These are phyloP conservation scores for Ascochyta rabiei DNA, from an alignment of 2,329 filamentous ascomycete species.

Conservation along the genomic window DNA sequence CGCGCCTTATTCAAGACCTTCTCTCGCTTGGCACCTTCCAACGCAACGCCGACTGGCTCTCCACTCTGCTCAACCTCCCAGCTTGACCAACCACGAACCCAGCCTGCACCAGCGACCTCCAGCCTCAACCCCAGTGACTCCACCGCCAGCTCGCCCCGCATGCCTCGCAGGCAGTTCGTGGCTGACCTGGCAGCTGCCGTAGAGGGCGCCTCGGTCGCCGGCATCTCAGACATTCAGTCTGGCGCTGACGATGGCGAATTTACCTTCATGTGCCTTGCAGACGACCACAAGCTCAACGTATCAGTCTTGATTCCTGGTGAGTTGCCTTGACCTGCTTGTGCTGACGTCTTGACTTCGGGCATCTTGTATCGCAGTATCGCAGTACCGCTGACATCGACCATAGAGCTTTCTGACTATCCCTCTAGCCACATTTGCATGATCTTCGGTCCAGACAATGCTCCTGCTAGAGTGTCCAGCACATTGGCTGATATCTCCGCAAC, in stretches of 20 bases:
- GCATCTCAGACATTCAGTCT: slow-evolving; percentile 61
- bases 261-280: slow-evolving; percentile 57
- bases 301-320: slow-evolving; percentile 48
- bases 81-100: background rate
- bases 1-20: background rate
- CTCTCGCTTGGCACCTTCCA: background rate
- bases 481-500: slow-evolving; percentile 56
- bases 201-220: slow-evolving; percentile 47
- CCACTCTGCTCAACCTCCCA: background rate
- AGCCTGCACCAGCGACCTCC: background rate
- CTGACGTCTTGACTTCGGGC: background rate
- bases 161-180: slow-evolving; percentile 71
- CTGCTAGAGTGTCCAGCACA: slow-evolving; percentile 49
- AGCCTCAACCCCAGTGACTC: background rate
- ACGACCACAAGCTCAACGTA: slow-evolving; percentile 41
- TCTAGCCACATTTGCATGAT: slow-evolving; percentile 62
- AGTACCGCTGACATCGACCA: slow-evolving; percentile 1
- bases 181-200: slow-evolving; percentile 60
- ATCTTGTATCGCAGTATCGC: background rate
- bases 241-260: slow-evolving; percentile 77
- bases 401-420: slow-evolving; percentile 67
- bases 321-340: background rate
- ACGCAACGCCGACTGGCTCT: background rate
- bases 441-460: slow-evolving; percentile 58
- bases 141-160: slow-evolving; percentile 45